Conservation (phyloP, 768 basidiomycete genomes). For the Leccinum disarticulatum region DNA sequence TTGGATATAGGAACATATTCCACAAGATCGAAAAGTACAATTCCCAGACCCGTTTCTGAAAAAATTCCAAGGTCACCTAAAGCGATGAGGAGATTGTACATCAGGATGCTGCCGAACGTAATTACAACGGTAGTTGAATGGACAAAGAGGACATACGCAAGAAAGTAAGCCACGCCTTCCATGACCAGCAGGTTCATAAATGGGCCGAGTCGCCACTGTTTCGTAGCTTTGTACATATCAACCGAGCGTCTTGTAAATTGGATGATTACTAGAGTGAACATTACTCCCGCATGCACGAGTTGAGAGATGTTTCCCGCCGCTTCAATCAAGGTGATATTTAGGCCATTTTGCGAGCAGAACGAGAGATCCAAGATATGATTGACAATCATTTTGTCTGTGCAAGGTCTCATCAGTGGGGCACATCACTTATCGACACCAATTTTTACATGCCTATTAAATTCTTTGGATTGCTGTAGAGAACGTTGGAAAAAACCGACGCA, state of each 20-base stretch:
- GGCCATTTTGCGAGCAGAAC: background rate
- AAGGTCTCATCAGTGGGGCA: background rate
- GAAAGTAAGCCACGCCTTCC: background rate
- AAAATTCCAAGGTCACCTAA: background rate
- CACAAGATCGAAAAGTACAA: background rate
- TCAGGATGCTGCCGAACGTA: background rate
- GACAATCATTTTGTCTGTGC: background rate
- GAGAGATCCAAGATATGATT: background rate
- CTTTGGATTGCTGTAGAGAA: background rate
- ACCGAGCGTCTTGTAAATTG: background rate
- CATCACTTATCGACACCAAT: background rate
- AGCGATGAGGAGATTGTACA: background rate
- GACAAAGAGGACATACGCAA: background rate
- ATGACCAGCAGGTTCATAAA: background rate
- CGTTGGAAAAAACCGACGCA: fast-evolving
- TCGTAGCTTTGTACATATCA: background rate
- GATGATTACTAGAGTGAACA: background rate
- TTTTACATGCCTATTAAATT: background rate
- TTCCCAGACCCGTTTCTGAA: fast-evolving
- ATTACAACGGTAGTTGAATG: background rate
- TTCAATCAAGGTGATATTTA: background rate
- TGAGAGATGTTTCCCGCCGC: background rate
- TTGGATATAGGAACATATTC: background rate
- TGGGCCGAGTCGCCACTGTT: background rate
- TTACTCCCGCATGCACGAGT: background rate